Evolutionary conservation across 1,284 basidiomycete genomes (phyloP), one percentile per base, ranked within the genome.

Genomic region (Rhizoctonia solani): DNA sequence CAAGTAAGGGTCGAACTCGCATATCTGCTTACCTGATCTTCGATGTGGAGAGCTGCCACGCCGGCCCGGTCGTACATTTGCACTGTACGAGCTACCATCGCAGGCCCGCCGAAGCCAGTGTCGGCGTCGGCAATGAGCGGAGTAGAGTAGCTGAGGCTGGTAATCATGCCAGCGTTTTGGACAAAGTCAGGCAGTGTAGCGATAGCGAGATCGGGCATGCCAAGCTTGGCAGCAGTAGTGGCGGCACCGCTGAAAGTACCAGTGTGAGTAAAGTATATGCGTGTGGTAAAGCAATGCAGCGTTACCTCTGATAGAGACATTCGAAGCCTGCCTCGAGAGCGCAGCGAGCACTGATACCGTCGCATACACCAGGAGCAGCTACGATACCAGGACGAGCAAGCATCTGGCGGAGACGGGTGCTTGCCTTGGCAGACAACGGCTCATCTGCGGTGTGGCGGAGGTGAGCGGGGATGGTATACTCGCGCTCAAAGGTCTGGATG

Each of bases 71-170:
- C 83, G 72, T 92, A 92, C 74, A 88, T 83, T 23, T 79, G 83
- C 11, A 92, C 87, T 1, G 89, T 92, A 44, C 90, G 85, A 23
- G 87, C 87, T 42, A 92, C 85, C 80, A 87, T 91, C 1, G 84
- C 84, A 3, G 90, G 87, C 1, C 87, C 88, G 66, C 90, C 90
- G 69, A 90, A 92, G 80, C 89, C 90, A 49, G 89, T 91, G 74
- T 92, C 89, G 1, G 90, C 90, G 72, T 92, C 89, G 1, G 89
- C 90, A n/a, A n/a, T n/a, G n/a, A n/a, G n/a, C n/a, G n/a, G n/a
- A n/a, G n/a, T n/a, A n/a, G n/a, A n/a, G n/a, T 55, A 63, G 47
- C 47, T 70, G 16, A 90, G 72, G 58, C 84, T 79, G 75, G 85
- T 87, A 52, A 90, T 85, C 87, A 90, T 86, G 70, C 81, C 78